A percentile compares a stretch with the other conserved stretches of the same genome.
phyloP scores from a whole-genome alignment of 1,139 yeast species.

The Pichia inconspicua region DNA sequence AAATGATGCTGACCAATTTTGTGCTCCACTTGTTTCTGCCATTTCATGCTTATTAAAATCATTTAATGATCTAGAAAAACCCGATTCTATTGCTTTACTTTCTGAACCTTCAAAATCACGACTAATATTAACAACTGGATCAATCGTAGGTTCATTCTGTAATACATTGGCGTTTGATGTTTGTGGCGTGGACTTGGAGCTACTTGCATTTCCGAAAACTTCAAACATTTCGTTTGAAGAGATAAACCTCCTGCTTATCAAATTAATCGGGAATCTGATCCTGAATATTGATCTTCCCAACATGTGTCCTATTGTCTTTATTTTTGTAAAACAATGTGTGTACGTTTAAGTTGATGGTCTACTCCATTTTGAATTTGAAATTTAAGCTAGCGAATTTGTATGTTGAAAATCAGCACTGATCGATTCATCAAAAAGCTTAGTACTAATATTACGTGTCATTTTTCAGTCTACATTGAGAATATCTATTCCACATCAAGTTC shows the following conservation, averaged over 20 bases:
- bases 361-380: no score
- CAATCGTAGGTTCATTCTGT: constrained; percentile 4
- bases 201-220: constrained; percentile 8
- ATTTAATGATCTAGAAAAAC: constrained; percentile 17
- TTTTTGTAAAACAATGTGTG: no score
- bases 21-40: constrained; percentile 17
- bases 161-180: neutral
- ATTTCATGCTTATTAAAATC: constrained; percentile 16
- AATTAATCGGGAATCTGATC: neutral
- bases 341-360: no score
- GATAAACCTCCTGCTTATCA: constrained; percentile 5
- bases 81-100: constrained; percentile 6
- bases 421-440: no score
- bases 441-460: neutral
- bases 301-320: neutral
- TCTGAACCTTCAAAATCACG: constrained; percentile 3
- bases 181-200: neutral
- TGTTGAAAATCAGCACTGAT: no score
- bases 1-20: constrained; percentile 70
- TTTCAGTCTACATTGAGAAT: neutral
- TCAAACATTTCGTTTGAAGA: constrained; percentile 16
- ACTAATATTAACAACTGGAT: constrained; percentile 24
- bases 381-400: no score
- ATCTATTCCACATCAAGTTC: neutral
- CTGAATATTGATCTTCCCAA: neutral